Percentiles rank a stretch among this genome's conserved stretches.
Conservation (phyloP, 441 rosid genomes). For the Flueggea neowawraea region DNA sequence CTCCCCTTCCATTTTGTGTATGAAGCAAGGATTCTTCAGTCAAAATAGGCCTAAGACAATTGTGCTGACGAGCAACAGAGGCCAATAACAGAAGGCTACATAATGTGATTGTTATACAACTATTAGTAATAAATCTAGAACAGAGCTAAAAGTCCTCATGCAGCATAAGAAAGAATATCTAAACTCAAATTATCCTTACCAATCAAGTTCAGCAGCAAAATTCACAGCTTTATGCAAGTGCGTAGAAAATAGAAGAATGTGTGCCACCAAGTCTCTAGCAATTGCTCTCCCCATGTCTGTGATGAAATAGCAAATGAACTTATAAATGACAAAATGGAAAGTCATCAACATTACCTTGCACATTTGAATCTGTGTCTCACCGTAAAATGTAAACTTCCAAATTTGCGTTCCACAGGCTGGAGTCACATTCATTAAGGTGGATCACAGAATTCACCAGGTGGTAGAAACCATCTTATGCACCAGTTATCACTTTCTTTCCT, state of each 20-base stretch:
- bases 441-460: background rate
- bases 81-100: constrained; percentile 83
- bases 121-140: no score
- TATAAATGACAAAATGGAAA: background rate
- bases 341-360: background rate
- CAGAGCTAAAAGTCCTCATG: no score
- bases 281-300: constrained; percentile 97
- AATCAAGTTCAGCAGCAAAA: constrained; percentile 94
- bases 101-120: constrained; percentile 3
- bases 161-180: no score
- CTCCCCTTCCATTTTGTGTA: constrained; percentile 86
- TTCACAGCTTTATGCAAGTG: constrained; percentile 79
- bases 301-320: constrained; percentile 16
- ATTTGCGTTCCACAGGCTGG: constrained; percentile 1
- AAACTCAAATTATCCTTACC: constrained; percentile 38
- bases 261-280: constrained; percentile 84
- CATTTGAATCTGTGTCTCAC: background rate
- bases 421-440: constrained; percentile 4
- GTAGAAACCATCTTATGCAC: background rate
- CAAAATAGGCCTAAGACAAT: constrained; percentile 83
- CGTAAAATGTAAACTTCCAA: constrained; percentile 2
- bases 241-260: constrained; percentile 58
- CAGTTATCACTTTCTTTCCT: background rate
- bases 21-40: constrained; percentile 67
- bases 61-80: constrained; percentile 86